Conservation (phyloP, 495 filamentous ascomycete genomes). For the Tuber calosporum region DNA sequence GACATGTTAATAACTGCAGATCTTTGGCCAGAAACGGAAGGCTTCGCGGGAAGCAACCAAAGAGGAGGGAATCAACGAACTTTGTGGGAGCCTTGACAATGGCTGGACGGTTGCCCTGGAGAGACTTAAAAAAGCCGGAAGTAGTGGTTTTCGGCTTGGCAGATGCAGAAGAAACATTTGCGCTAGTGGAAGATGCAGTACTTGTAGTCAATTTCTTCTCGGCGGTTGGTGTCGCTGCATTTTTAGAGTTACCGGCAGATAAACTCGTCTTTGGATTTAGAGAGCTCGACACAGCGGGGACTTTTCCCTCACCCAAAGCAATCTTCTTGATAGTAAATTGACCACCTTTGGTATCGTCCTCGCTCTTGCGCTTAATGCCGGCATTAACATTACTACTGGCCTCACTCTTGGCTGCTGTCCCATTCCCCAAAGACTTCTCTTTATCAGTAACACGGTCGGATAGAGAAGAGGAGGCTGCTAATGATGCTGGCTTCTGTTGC, state of each 20-base stretch:
- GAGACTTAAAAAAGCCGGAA: constrained; percentile 41
- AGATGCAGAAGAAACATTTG: constrained; percentile 15
- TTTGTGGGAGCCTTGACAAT: constrained; percentile 38
- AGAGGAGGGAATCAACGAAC: constrained; percentile 35
- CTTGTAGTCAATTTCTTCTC: constrained; percentile 42
- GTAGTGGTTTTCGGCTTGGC: constrained; percentile 40
- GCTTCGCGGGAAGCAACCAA: constrained; percentile 24
- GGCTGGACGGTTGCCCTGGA: constrained; percentile 36
- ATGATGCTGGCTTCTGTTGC: constrained; percentile 31
- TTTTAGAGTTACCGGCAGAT: constrained; percentile 35
- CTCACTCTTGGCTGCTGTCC: constrained; percentile 32
- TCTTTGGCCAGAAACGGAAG: constrained; percentile 27
- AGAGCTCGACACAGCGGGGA: constrained; percentile 30
- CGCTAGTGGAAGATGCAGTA: constrained; percentile 33
- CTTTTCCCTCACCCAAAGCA: constrained; percentile 38
- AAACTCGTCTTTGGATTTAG: constrained; percentile 37
- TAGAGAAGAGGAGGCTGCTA: constrained; percentile 18
- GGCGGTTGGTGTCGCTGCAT: constrained; percentile 26
- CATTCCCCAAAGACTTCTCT: constrained; percentile 33
- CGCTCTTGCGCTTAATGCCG: constrained; percentile 38
- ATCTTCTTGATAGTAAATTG: constrained; percentile 36
- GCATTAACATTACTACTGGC: constrained; percentile 37
- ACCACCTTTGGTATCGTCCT: constrained; percentile 38
- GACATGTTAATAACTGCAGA: constrained; percentile 33
- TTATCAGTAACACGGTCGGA: constrained; percentile 34